Percentiles rank a stretch among this genome's conserved stretches.
phyloP scores from a whole-genome alignment of 1,139 yeast species.

The Geotrichum siamense region DNA sequence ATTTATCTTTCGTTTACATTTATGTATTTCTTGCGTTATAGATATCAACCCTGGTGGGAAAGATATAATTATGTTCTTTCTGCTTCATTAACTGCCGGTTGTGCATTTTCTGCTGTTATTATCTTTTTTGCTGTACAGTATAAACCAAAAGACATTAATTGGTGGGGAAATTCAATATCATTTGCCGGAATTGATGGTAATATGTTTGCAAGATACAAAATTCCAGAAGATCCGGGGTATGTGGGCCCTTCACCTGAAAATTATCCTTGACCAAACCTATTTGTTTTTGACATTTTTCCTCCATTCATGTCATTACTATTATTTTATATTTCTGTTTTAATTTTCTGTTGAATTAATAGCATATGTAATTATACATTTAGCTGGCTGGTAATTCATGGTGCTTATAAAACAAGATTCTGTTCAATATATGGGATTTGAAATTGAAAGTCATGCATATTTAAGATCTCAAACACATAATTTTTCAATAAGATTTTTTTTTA shows the following conservation, averaged over 20 bases:
- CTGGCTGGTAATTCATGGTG: too few species aligned
- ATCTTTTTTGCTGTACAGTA: conserved; percentile 52
- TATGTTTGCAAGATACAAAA: neutral
- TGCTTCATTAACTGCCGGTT: conserved; percentile 52
- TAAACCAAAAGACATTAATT: conserved; percentile 34
- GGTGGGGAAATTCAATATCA: conserved; percentile 57
- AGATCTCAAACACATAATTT: neutral
- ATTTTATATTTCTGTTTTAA: neutral
- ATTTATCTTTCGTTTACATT: conserved; percentile 45
- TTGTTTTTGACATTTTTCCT: neutral
- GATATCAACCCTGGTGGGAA: conserved; percentile 53
- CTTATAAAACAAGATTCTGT: too few species aligned
- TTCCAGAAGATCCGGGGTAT: conserved; percentile 36
- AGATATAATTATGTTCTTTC: conserved; percentile 55
- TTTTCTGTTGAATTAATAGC: neutral
- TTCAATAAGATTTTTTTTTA: too few species aligned
- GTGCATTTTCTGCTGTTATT: conserved; percentile 34
- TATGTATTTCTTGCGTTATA: conserved; percentile 46
- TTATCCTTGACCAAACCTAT: conserved; percentile 15
- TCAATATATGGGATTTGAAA: neutral
- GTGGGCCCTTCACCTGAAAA: conserved; percentile 17
- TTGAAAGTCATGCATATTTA: neutral
- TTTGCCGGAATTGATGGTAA: conserved; percentile 42
- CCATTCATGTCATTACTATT: conserved; percentile 9
- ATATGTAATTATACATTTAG: neutral